These are phyloP conservation scores for Dipteronia dyeriana DNA, from an alignment of 345 rosid species.

Conservation along the genomic window DNA sequence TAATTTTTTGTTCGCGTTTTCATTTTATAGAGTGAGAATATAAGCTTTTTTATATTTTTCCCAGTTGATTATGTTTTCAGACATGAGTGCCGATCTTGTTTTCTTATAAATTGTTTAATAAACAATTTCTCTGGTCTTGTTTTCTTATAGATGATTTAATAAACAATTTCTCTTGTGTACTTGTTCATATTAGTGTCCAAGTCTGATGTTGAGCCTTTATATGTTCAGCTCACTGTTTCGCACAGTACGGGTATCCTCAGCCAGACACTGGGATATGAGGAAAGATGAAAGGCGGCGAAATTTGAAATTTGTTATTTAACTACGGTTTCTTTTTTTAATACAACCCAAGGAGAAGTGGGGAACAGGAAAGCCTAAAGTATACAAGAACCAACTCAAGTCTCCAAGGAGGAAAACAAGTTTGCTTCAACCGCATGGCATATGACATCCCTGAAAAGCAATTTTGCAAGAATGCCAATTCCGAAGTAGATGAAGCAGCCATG, in stretches of 20 bases:
- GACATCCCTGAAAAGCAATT: conserved; percentile 25
- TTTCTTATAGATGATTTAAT: not conserved
- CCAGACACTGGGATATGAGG: not conserved
- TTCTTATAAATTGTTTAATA: not conserved
- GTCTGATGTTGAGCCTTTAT: not conserved
- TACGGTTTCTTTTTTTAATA: conserved; percentile 17
- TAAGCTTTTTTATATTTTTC: not conserved
- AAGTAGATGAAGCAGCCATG: conserved; percentile 39
- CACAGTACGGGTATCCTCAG: conserved; percentile 2
- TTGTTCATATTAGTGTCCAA: not conserved
- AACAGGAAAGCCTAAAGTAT: conserved; percentile 23
- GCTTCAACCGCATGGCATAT: conserved; percentile 22
- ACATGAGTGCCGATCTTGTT: not conserved
- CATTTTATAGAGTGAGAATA: not conserved
- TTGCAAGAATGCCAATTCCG: conserved; percentile 26
- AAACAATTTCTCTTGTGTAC: not conserved
- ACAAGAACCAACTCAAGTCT: conserved; percentile 9
- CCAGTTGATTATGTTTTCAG: not conserved
- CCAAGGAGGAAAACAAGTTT: conserved; percentile 14
- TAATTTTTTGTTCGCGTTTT: not conserved
- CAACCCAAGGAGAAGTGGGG: conserved; percentile 2
- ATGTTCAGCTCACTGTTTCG: not conserved
- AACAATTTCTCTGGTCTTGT: not conserved
- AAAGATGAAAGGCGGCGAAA: not conserved
- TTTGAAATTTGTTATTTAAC: conserved; percentile 9